phyloP scores from a whole-genome alignment of 108 stramenopile genomes.

The Bacterosira constricta region DNA sequence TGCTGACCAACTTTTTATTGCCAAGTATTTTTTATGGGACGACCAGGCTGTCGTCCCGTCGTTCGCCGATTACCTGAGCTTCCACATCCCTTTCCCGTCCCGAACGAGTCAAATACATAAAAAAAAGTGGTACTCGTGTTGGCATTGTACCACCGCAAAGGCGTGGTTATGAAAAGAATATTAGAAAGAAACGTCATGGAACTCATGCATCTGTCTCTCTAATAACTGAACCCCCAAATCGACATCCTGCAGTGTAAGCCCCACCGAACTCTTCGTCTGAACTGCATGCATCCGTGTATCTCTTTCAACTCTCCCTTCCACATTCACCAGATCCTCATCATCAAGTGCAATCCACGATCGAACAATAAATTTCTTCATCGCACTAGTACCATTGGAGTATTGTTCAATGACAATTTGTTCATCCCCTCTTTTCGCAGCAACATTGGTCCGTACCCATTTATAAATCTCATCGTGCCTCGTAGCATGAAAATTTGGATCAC shows the following conservation, averaged over 20 bases:
- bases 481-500: conserved; percentile 60
- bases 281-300: conserved; percentile 56
- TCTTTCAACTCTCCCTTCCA: conserved; percentile 36
- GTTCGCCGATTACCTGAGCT: too few relatives aligned
- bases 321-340: conserved; percentile 70
- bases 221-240: conserved; percentile 47
- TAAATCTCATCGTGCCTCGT: conserved; percentile 73
- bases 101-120: too few relatives aligned
- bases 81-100: too few relatives aligned
- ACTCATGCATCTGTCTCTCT: conserved; percentile 32
- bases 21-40: too few relatives aligned
- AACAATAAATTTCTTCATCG: conserved; percentile 15
- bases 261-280: conserved; percentile 54
- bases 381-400: not conserved
- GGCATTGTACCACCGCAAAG: too few relatives aligned
- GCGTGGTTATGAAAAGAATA: too few relatives aligned
- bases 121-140: too few relatives aligned
- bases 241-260: conserved; percentile 55
- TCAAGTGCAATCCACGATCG: conserved; percentile 72
- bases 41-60: too few relatives aligned
- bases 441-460: conserved; percentile 42
- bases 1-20: conserved; percentile 71
- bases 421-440: not conserved
- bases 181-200: too few relatives aligned
- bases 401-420: too few relatives aligned